Percentiles rank a stretch among this genome's conserved stretches.
Evolutionary conservation across 371 early-diverging fungal genomes (phyloP).

Genomic region (Paramicrosporidium saccamoebae): DNA sequence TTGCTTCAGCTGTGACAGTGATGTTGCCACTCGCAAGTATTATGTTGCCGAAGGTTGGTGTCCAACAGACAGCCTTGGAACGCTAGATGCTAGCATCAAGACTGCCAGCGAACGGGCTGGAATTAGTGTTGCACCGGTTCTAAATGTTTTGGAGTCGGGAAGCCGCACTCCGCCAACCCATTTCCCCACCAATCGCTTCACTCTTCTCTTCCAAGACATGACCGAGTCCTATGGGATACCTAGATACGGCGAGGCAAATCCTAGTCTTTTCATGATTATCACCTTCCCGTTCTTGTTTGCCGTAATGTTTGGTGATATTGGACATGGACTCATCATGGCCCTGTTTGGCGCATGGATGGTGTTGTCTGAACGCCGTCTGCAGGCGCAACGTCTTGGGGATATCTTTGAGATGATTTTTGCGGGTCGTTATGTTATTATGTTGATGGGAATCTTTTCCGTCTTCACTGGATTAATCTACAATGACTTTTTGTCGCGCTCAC

Average conservation of each 20-base stretch:
- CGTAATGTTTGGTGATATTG: conserved; percentile 99
- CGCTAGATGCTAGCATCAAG: conserved; percentile 41
- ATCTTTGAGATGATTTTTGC: conserved; percentile 63
- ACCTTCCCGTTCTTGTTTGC: conserved; percentile 98
- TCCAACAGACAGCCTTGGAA: conserved; percentile 36
- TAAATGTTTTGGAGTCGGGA: conserved; percentile 48
- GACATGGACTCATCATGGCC: conserved; percentile 75
- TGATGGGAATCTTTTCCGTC: conserved; percentile 87
- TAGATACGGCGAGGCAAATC: conserved; percentile 95
- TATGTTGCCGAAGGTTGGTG: conserved; percentile 94
- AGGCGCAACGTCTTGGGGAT: conserved; percentile 29
- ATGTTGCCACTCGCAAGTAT: conserved; percentile 53
- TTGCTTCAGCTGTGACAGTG: conserved; percentile 66
- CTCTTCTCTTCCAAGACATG: conserved; percentile 79
- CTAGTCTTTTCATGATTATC: conserved; percentile 84
- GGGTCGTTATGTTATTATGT: conserved; percentile 86
- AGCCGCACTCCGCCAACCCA: conserved; percentile 72
- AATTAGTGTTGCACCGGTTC: conserved; percentile 43
- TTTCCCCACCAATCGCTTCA: conserved; percentile 81
- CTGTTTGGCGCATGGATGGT: conserved; percentile 35
- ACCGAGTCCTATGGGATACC: conserved; percentile 96
- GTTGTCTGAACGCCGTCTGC: conserved; percentile 40
- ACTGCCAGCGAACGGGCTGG: conserved; percentile 52
- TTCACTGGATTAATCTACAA: conserved; percentile 94
- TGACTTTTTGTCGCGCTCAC: conserved; percentile 66